phyloP scores from a whole-genome alignment of 1,284 basidiomycete species.

The Peniophora sp. region DNA sequence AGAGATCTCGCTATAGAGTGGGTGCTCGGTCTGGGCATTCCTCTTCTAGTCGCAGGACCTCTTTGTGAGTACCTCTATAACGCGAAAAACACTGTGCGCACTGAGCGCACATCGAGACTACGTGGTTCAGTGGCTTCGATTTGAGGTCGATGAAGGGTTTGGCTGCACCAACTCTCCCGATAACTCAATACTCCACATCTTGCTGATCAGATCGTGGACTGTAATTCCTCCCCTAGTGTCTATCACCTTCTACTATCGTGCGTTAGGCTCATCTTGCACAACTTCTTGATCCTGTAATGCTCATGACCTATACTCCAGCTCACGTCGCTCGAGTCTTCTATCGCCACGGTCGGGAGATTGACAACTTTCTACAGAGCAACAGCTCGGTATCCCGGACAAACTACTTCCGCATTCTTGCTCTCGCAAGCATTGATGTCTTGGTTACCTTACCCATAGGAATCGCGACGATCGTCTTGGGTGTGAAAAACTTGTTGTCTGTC shows the following conservation, averaged over 20 bases:
- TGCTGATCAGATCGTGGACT: not conserved
- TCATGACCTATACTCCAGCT: too few species aligned
- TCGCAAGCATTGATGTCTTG: not conserved
- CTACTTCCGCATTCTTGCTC: not conserved
- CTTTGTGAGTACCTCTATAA: not conserved
- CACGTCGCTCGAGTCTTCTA: not conserved
- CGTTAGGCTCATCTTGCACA: too few species aligned
- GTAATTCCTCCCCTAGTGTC: not conserved
- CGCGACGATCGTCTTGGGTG: not conserved
- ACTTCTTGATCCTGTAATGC: too few species aligned
- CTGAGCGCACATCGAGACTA: not conserved
- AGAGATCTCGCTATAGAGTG: not conserved
- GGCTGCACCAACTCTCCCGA: not conserved
- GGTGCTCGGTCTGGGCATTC: not conserved
- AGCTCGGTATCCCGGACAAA: not conserved
- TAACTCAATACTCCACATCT: not conserved
- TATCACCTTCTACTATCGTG: not conserved
- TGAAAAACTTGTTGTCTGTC: not conserved
- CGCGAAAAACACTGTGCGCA: not conserved
- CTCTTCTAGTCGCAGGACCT: not conserved
- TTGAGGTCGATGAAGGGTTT: not conserved
- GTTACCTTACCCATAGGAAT: not conserved
- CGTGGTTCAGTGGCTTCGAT: not conserved
- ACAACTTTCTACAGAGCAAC: not conserved
- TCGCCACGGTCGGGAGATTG: not conserved